These are phyloP conservation scores for Nymphaea thermarum DNA, from an alignment of 164 flowering plant genomes.

Conservation along the genomic window DNA sequence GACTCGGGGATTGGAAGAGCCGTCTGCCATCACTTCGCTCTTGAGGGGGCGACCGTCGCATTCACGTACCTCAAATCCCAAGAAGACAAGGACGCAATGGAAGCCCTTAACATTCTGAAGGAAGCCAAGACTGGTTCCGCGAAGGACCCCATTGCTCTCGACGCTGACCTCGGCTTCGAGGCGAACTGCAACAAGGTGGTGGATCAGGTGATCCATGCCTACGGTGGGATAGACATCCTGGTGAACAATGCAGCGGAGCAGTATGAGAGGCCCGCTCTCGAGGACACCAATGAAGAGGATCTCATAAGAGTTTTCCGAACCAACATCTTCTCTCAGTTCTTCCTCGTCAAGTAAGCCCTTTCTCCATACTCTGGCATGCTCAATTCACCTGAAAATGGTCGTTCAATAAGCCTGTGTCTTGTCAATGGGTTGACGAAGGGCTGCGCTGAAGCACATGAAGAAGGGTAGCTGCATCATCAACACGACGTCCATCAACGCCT, in stretches of 20 bases:
- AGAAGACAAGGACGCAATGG: conserved; percentile 68
- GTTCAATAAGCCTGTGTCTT: too few relatives aligned
- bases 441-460: conserved; percentile 63
- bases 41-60: conserved; percentile 77
- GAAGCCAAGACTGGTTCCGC: conserved; percentile 27
- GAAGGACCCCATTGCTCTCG: conserved; percentile 41
- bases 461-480: conserved; percentile 61
- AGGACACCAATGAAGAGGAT: conserved; percentile 36
- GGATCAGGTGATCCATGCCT: conserved; percentile 39
- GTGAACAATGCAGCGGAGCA: conserved; percentile 62
- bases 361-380: too few relatives aligned
- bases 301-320: conserved; percentile 53
- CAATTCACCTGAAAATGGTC: too few relatives aligned
- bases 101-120: conserved; percentile 36
- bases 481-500: conserved; percentile 58
- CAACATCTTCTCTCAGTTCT: conserved; percentile 45
- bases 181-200: conserved; percentile 47
- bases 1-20: conserved; percentile 82
- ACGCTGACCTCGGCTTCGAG: conserved; percentile 49
- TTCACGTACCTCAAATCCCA: conserved; percentile 60
- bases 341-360: conserved; percentile 24
- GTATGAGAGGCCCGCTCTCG: conserved; percentile 22
- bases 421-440: conserved; percentile 18
- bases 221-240: conserved; percentile 43
- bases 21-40: conserved; percentile 41